phyloP scores from a whole-genome alignment of 768 basidiomycete species.

The Boletus sensibilis region DNA sequence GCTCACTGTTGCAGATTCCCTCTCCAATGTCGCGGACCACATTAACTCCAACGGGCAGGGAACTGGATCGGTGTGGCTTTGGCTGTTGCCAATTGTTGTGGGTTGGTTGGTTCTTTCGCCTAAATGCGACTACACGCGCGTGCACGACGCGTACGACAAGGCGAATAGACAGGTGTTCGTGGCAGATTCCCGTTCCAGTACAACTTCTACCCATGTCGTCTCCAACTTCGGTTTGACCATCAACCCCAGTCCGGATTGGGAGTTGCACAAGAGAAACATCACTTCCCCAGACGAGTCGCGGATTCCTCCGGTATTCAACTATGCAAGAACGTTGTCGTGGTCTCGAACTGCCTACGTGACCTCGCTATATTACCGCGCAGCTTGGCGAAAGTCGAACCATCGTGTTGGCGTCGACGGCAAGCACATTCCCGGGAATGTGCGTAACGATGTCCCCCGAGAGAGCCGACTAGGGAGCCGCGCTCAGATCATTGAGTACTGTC shows the following conservation, averaged over 20 bases:
- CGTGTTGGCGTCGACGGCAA: slow-evolving; percentile 2
- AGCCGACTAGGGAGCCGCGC: slow-evolving; percentile 19
- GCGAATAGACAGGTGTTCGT: slow-evolving; percentile 10
- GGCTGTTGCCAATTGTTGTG: slow-evolving; percentile 41
- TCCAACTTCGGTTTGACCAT: slow-evolving; percentile 19
- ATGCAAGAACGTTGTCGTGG: slow-evolving; percentile 26
- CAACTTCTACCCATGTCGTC: neutral
- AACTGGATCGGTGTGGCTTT: slow-evolving; percentile 43
- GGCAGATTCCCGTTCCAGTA: neutral
- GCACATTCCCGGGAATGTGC: neutral
- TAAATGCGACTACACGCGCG: slow-evolving; percentile 36
- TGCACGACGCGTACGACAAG: slow-evolving; percentile 20
- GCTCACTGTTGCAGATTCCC: slow-evolving; percentile 17
- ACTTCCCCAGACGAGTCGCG: slow-evolving; percentile 25
- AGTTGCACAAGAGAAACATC: neutral
- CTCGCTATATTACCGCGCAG: slow-evolving; percentile 19
- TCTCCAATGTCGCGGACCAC: slow-evolving; percentile 13
- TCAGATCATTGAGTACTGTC: slow-evolving; percentile 25
- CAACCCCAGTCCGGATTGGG: slow-evolving; percentile 5
- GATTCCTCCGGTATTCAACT: slow-evolving; percentile 27
- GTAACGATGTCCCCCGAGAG: slow-evolving; percentile 1
- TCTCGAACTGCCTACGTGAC: slow-evolving; percentile 13
- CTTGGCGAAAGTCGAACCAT: slow-evolving; percentile 6
- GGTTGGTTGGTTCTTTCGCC: slow-evolving; percentile 44
- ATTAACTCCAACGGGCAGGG: slow-evolving; percentile 38